These are phyloP conservation scores for Neonectria neomacrospora DNA, from an alignment of 2,329 filamentous ascomycete species.

Conservation along the genomic window DNA sequence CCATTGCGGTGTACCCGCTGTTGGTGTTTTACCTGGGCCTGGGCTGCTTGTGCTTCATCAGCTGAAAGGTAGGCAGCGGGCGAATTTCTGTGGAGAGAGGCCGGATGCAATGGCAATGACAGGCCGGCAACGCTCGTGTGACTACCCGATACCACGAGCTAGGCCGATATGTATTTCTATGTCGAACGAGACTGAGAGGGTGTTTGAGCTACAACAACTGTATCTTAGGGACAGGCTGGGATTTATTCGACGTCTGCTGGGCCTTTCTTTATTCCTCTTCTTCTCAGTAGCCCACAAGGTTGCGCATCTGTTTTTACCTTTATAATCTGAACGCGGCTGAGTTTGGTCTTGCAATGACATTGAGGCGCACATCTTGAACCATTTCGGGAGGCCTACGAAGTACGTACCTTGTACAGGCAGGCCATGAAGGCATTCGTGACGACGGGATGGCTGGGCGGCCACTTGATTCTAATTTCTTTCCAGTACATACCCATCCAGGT, in stretches of 20 bases:
- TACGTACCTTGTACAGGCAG: neutral
- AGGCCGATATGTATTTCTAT: constrained; percentile 21
- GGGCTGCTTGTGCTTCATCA: constrained; percentile 97
- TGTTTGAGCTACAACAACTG: constrained; percentile 9
- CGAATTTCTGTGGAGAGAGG: too few species aligned
- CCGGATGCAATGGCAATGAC: neutral
- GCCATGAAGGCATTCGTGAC: neutral
- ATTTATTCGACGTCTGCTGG: neutral
- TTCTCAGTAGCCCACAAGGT: neutral
- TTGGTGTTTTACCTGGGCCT: constrained; percentile 95
- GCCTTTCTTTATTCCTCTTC: neutral
- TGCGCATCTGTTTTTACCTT: constrained; percentile 7
- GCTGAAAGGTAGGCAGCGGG: constrained; percentile 59
- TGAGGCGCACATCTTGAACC: neutral
- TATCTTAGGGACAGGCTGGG: constrained; percentile 1
- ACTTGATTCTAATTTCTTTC: neutral
- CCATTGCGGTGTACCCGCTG: constrained; percentile 92
- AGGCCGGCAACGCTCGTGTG: neutral
- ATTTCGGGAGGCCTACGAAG: neutral
- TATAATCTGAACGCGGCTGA: neutral
- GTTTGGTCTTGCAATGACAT: neutral
- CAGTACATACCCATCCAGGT: neutral
- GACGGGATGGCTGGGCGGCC: neutral
- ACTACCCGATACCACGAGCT: neutral
- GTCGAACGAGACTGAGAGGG: constrained; percentile 1